Base-by-base conservation (phyloP, 164 flowering plant species). In the Warburgia ugandensis region DNA sequence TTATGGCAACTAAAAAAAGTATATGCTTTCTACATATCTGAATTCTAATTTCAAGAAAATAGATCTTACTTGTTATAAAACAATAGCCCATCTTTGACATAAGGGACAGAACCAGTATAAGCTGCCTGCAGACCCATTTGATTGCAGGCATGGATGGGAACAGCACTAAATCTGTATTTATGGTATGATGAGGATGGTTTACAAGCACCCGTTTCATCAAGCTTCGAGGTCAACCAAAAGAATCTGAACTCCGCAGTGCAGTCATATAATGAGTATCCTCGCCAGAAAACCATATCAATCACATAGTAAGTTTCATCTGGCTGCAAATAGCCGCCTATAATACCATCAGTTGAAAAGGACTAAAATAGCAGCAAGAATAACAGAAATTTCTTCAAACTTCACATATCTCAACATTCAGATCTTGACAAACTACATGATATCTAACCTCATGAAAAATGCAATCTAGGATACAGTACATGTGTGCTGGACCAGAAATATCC, bases 141-240 rank as follows among this genome's bases (percentile, higher is more conserved):
- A 43, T 94, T 89, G 62, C 99, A 86, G 38, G 71, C 64, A 53
- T 82, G 79, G n/a, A 82, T 70, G 23, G 91, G 84, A 37, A 92
- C 81, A 45, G 69, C 22, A 61, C 84, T 73, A 67, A 92, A 92
- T 56, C 81, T 74, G 52, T 79, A 92, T 61, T 54, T 82, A 59
- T 86, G 99, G 39, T 80, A 76, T 16, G 22, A 26, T 4, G 96
- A 88, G 7, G 99, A 95, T 43, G 81, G 74, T 22, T 75, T 72
- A 68, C 83, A 84, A 48, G 95, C 95, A 6, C 90, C 92, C 26
- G 76, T 72, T 70, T 88, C 97, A 13, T 68, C 72, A 58, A 94
- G 90, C 80, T 89, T 94, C 40, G 91, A 86, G 67, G 77, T 86
- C 72, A 84, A 61, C 99, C 97, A 94, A 69, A 89, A 94, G 54